phyloP scores from a whole-genome alignment of 148 eudicot species.

The Selenicereus undatus region DNA sequence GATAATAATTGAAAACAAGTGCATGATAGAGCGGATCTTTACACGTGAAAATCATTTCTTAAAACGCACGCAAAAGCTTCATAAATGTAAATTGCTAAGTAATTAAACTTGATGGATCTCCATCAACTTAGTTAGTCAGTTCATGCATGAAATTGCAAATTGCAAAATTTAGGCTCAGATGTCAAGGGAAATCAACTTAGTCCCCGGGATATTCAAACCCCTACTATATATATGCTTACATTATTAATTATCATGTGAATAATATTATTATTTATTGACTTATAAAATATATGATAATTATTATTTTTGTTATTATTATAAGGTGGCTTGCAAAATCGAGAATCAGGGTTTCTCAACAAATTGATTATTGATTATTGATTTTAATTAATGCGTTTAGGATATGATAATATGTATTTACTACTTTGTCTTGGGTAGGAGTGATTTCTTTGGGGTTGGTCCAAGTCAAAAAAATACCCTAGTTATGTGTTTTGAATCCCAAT shows the following conservation, averaged over 20 bases:
- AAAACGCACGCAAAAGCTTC: constrained; percentile 15
- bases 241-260: not conserved
- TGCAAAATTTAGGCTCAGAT: constrained; percentile 16
- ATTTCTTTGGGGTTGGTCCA: not conserved
- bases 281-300: not conserved
- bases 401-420: not conserved
- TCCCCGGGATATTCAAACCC: constrained; percentile 12
- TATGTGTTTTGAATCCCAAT: constrained; percentile 26
- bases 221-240: not conserved
- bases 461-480: constrained; percentile 8
- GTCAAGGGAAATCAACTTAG: constrained; percentile 27
- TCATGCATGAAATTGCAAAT: constrained; percentile 9
- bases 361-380: not conserved
- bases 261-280: no score
- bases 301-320: not conserved
- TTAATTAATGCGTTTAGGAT: not conserved
- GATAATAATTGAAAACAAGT: not conserved
- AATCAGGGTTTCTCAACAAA: constrained; percentile 12
- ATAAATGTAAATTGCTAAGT: constrained; percentile 4
- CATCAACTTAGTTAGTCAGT: not conserved
- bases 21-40: constrained; percentile 29
- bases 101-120: not conserved
- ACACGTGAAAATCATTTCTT: constrained; percentile 22
- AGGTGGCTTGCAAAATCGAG: constrained; percentile 13
- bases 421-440: not conserved